phyloP scores from a whole-genome alignment of 768 basidiomycete species.

The Tricholoma hemisulphureum region DNA sequence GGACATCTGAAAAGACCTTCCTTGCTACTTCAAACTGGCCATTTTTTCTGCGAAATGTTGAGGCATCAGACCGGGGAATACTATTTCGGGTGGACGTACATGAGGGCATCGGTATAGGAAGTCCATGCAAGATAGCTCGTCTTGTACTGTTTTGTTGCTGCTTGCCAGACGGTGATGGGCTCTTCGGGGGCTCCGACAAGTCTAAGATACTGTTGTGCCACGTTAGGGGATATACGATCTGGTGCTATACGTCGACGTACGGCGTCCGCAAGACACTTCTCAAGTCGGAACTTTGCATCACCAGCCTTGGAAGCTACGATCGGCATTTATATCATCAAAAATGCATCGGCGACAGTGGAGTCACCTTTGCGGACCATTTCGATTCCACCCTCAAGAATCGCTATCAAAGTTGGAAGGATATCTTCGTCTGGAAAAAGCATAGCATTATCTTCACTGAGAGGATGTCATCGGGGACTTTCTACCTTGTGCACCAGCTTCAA shows the following conservation, averaged over 20 bases:
- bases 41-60: slow-evolving; percentile 41
- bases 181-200: slow-evolving; percentile 50
- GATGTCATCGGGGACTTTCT: neutral
- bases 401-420: slow-evolving; percentile 50
- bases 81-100: slow-evolving; percentile 43
- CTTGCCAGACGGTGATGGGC: slow-evolving; percentile 62
- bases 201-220: slow-evolving; percentile 43
- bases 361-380: slow-evolving; percentile 57
- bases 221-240: neutral
- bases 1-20: slow-evolving; percentile 61
- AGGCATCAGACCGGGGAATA: slow-evolving; percentile 1
- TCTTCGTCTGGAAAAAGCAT: slow-evolving; percentile 39
- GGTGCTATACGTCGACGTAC: slow-evolving; percentile 45
- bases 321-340: neutral
- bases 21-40: slow-evolving; percentile 61
- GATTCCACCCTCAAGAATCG: slow-evolving; percentile 62
- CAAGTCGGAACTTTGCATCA: slow-evolving; percentile 75
- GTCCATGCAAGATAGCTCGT: slow-evolving; percentile 76
- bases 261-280: slow-evolving; percentile 76
- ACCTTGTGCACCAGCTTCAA: slow-evolving; percentile 49
- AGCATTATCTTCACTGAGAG: neutral
- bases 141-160: slow-evolving; percentile 64
- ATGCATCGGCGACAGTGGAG: slow-evolving; percentile 7
- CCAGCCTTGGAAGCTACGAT: slow-evolving; percentile 58
- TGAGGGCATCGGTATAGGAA: slow-evolving; percentile 68